Conservation (phyloP, 371 early-diverging fungal genomes). For the Dichotomocladium elegans region DNA sequence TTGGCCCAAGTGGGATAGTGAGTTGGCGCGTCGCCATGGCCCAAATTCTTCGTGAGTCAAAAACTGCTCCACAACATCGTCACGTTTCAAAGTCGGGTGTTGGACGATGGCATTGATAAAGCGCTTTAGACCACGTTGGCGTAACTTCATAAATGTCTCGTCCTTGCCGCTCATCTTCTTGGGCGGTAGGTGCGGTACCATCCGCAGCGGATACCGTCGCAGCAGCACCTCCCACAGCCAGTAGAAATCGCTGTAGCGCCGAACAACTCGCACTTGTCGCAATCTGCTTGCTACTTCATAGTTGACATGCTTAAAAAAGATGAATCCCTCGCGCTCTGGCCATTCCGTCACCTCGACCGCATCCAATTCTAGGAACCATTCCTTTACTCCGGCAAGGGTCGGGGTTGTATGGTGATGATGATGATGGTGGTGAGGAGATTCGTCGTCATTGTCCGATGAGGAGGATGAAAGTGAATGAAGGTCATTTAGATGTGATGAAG, state of each 20-base stretch:
- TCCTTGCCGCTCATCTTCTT: conserved; percentile 60
- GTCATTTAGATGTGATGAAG: too few species aligned
- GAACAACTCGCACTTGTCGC: conserved; percentile 56
- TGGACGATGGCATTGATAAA: conserved; percentile 70
- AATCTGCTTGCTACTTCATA: conserved; percentile 70
- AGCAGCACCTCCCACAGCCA: conserved; percentile 71
- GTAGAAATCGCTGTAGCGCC: conserved; percentile 85
- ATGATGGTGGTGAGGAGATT: too few species aligned
- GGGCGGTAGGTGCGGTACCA: conserved; percentile 64
- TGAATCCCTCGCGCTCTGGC: conserved; percentile 73
- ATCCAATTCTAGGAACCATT: conserved; percentile 44
- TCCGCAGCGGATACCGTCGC: conserved; percentile 72
- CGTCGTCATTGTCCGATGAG: not conserved
- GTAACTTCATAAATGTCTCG: conserved; percentile 61
- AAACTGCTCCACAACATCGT: conserved; percentile 60
- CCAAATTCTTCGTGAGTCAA: conserved; percentile 57
- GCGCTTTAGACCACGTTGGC: conserved; percentile 64
- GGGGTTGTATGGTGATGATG: too few species aligned
- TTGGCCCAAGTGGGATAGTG: conserved; percentile 40
- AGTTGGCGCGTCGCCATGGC: conserved; percentile 49
- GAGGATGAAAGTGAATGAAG: not conserved
- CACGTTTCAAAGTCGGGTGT: conserved; percentile 68
- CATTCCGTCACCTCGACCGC: conserved; percentile 49
- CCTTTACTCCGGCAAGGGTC: not conserved
- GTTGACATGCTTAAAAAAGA: conserved; percentile 80